Evolutionary conservation across 805 yeast species (phyloP), one percentile per base, ranked within the genome.

Genomic region (Zygosaccharomyces siamensis): DNA sequence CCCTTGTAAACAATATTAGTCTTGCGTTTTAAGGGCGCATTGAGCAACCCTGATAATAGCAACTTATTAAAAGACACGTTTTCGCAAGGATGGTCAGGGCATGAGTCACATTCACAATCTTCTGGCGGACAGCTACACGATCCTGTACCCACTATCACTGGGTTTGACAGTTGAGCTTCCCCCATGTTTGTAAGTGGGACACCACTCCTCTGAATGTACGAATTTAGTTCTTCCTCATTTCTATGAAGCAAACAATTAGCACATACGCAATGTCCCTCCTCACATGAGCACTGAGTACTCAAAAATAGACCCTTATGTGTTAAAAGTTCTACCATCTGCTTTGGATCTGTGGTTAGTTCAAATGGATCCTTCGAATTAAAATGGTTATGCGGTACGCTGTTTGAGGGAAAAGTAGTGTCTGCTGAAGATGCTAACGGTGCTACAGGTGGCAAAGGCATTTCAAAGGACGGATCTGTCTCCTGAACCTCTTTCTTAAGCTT

Each of bases 181-280:
- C 63, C 64, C 18, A 60, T 31, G 43, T 57, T 61, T 7, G 66
- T 61, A 39, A 64, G 40, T 0, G 67, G 68, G 1, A 64, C 61
- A 11, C 67, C 67, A 43, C 66, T 62, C 35, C 58, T 54, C 35
- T 56, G 57, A 16, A 67, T 60, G 42, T 64, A 67, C 5, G 48
- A 32, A 21, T 59, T 58, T 11, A 67, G 36, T 49, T 67, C 71
- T 6, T 58, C 63, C 39, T 67, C 71, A 46, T 63, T 59, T 49
- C 71, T 60, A 47, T 67, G 71, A 6, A 67, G 57, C 16, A 67
- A 43, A 49, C 71, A 67, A 37, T 66, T 66, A 11, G 61, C 54
- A 48, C 71, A 67, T 31, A 43, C 56, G 50, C 71, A 67, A 24
- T 57, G 52, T 26, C 54, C 63, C 44, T 62, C 69, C 3, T 53